Base-by-base conservation (phyloP, 257 asterid species). In the Fraxinus americana region DNA sequence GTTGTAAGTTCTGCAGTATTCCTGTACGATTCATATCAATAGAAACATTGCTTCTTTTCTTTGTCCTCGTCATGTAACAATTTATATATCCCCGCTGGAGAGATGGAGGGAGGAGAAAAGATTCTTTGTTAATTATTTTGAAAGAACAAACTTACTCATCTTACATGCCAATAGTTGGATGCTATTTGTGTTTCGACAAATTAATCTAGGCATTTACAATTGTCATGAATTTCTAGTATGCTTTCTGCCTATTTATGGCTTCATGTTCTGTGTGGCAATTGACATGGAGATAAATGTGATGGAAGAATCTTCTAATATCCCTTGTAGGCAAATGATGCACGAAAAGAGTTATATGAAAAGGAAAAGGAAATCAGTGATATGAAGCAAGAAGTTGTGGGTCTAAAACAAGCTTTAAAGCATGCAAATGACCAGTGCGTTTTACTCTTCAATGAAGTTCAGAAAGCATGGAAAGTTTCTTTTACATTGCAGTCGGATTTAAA, bases 381-480 rank as follows among this genome's bases (percentile, higher is more conserved):
- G 89, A 96, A 92, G 87, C 86, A 86, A 76, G 98, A 96, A 79
- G 81, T 78, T 77, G 71, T 81, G 84, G 94, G 85, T 74, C 75
- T 87, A 16, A 90, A 86, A 79, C 96, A 92, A 75, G 96, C 91
- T 82, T 73, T 93, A 75, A 93, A 87, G 84, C 88, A 70, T 83
- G 97, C 96, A 25, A 93, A 90, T 78, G 98, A 96, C 81, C 99
- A 96, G 84, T 90, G 97, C 59, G 94, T 96, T 79, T 88, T 96
- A 77, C 94, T 93, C 83, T 91, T 88, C 87, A 93, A 91, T 90
- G 97, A 93, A 91, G 98, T 93, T 80, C 99, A 96, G 89, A 96
- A 93, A 84, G 97, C 97, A 59, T 92, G 96, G 98, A 93, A 92
- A 89, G 96, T 93, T 86, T 93, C 98, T 82, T 91, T 81, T 82